Percentiles rank a stretch among this genome's conserved stretches.
Evolutionary conservation across 768 basidiomycete species (phyloP).

Genomic region (Astraeus odoratus): DNA sequence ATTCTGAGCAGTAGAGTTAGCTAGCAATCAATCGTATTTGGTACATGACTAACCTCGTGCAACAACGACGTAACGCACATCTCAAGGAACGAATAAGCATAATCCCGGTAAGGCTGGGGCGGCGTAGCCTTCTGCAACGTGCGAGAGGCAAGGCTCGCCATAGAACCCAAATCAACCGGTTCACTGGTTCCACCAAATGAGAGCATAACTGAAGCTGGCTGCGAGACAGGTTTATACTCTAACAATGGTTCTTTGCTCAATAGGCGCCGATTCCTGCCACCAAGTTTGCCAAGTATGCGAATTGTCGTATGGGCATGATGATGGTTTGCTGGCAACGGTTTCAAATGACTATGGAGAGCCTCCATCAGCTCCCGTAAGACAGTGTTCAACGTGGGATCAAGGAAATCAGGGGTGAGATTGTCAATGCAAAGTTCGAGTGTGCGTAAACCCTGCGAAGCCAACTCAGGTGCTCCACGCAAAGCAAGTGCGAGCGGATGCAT

Average conservation of each 20-base stretch:
- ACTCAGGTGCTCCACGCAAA: constrained; percentile 77
- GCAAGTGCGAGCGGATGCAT: constrained; percentile 96
- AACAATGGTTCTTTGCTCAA: constrained; percentile 75
- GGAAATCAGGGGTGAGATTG: constrained; percentile 95
- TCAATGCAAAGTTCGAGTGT: constrained; percentile 99
- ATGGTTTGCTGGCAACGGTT: constrained; percentile 83
- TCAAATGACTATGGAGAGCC: constrained; percentile 85
- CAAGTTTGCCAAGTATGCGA: constrained; percentile 93
- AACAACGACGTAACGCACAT: constrained; percentile 63
- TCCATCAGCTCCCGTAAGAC: constrained; percentile 93
- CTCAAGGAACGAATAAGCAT: constrained; percentile 68
- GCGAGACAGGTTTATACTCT: constrained; percentile 61
- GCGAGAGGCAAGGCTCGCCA: constrained; percentile 57
- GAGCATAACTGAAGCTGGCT: constrained; percentile 62
- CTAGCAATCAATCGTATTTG: background rate
- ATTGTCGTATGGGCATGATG: constrained; percentile 91
- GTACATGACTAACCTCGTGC: constrained; percentile 52
- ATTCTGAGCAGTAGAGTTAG: constrained; percentile 40
- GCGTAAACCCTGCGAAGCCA: constrained; percentile 90
- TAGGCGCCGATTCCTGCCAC: constrained; percentile 86
- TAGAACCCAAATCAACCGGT: constrained; percentile 58
- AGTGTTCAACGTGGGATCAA: constrained; percentile 91
- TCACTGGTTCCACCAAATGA: constrained; percentile 66
- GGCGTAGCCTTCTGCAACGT: constrained; percentile 46
- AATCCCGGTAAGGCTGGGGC: constrained; percentile 40